These are phyloP conservation scores for Aurinia saxatilis DNA, from an alignment of 345 rosid genomes.

Conservation along the genomic window DNA sequence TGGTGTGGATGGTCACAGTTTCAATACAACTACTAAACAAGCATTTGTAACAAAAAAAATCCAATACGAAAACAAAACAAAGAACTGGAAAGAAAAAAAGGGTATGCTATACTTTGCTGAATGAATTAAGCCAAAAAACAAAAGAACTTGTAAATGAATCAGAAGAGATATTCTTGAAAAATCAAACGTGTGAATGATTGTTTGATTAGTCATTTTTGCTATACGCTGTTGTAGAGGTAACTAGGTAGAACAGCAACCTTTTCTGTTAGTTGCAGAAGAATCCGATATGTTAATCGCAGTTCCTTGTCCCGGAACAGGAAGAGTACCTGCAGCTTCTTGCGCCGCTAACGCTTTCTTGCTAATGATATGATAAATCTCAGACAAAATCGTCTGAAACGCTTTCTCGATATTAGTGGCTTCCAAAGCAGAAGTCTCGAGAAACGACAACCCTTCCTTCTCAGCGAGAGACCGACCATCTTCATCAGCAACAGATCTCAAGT, in stretches of 20 bases:
- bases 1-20: constrained; percentile 11
- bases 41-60: constrained; percentile 4
- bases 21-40: constrained; percentile 17
- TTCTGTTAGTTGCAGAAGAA: constrained; percentile 37
- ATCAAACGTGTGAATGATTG: constrained; percentile 9
- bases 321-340: constrained; percentile 46
- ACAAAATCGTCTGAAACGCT: constrained; percentile 57
- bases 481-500: constrained; percentile 55
- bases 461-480: constrained; percentile 53
- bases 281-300: constrained; percentile 57
- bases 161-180: neutral
- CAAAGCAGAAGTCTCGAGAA: constrained; percentile 69
- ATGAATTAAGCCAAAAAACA: neutral
- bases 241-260: constrained; percentile 60
- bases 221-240: neutral
- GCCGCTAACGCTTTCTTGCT: constrained; percentile 75
- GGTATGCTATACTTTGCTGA: constrained; percentile 17
- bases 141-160: neutral
- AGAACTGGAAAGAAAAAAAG: neutral
- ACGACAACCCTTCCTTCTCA: constrained; percentile 60
- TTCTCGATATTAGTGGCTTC: constrained; percentile 63
- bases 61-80: neutral
- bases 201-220: constrained; percentile 4
- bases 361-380: constrained; percentile 59
- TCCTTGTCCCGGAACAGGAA: constrained; percentile 51